Base-by-base conservation (phyloP, 1,284 basidiomycete species). In the Fomitopsis betulina region DNA sequence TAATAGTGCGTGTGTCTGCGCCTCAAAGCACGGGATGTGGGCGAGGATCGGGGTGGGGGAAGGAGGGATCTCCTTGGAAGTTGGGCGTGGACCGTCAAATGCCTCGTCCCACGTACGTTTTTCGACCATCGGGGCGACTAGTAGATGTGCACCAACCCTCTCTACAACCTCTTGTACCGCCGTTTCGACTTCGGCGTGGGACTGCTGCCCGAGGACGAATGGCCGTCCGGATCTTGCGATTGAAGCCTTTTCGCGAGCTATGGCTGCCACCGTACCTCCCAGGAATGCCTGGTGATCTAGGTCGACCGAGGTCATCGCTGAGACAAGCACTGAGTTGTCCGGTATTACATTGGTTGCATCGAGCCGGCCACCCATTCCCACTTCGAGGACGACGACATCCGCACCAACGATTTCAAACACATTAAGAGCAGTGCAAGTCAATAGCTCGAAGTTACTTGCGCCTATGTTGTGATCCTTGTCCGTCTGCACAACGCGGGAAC, bases 321-420 rank as follows among this genome's bases (percentile, higher is more conserved):
- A 94, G 1, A 89, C 86, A 21, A 96, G 74, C 55, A 94, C 82
- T 58, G 80, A 78, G 2, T 83, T 77, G 50, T 87, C 81, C 0
- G 87, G 80, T 15, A 97, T 84, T 54, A 93, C 83, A 69, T 99
- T 99, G 1, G 97, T 99, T 19, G 96, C 96, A 70, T 99, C 97
- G 55, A 91, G 75, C 3, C 85, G 79, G 0, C 97, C 97, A 0
- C 96, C 97, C 86, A 99, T 88, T 0, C 96, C 97, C 8, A 96
- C 96, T 75, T 99, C 96, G 54, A 98, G 75, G 5, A 99, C 82
- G 50, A 91, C 87, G 17, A 98, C 71, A 67, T 98, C 94, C 1
- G 96, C 80, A 21, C 75, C 61, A 0, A 74, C 76, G 4, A 76
- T 75, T 65, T 94, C 89, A 69, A 94, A 94, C 49, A 91, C 72